These are phyloP conservation scores for Phytophthora syringae DNA, from an alignment of 352 stramenopile genomes.

Conservation along the genomic window DNA sequence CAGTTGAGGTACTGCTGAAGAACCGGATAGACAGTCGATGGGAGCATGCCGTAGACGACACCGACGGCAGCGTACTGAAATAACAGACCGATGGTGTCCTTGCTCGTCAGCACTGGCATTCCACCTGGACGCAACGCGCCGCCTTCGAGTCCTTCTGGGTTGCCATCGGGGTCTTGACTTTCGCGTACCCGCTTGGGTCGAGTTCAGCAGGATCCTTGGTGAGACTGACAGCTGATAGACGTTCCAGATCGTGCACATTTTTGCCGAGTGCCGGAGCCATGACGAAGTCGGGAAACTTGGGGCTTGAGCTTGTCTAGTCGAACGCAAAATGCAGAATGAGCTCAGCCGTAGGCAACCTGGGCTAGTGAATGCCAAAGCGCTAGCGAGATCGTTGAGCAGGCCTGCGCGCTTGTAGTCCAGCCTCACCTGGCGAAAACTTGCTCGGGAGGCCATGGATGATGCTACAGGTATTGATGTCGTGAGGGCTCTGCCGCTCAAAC, in stretches of 20 bases:
- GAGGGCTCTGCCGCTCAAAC: too few relatives aligned
- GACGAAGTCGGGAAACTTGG: not conserved
- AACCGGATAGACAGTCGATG: constrained; percentile 16
- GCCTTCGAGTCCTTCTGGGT: constrained; percentile 6
- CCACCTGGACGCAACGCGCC: constrained; percentile 19
- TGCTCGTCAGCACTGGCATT: constrained; percentile 16
- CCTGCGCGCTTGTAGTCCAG: too few relatives aligned
- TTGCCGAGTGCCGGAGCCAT: constrained; percentile 11
- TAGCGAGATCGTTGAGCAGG: not conserved
- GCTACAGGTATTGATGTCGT: too few relatives aligned
- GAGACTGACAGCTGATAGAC: constrained; percentile 16
- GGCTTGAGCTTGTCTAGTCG: constrained; percentile 1
- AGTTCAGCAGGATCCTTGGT: constrained; percentile 8
- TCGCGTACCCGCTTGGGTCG: constrained; percentile 4
- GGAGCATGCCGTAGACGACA: constrained; percentile 20
- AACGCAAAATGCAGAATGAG: constrained; percentile 17
- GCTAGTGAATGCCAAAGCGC: not conserved
- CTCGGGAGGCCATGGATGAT: too few relatives aligned
- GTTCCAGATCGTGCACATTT: constrained; percentile 16
- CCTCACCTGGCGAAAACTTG: too few relatives aligned
- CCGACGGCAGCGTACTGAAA: constrained; percentile 25
- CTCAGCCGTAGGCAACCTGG: not conserved
- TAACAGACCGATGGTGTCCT: constrained; percentile 17
- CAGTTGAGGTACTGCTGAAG: constrained; percentile 27
- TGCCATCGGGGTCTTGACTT: constrained; percentile 14